These are phyloP conservation scores for Penicillium bovifimosum DNA, from an alignment of 495 filamentous ascomycete species.

Conservation along the genomic window DNA sequence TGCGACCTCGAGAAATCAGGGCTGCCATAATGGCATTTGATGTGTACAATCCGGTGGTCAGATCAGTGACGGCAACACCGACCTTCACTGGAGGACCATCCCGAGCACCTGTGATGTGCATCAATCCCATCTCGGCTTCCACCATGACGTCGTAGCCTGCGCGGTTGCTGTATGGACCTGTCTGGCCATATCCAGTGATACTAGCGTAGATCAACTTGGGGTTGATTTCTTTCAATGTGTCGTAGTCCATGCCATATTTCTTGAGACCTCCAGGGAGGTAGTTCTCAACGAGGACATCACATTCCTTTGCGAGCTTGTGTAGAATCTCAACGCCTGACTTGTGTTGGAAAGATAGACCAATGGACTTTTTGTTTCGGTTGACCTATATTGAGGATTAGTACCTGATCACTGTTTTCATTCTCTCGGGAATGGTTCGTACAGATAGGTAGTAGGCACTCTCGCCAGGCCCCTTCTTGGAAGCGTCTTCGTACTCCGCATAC, in stretches of 20 bases:
- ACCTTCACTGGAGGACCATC: constrained; percentile 95
- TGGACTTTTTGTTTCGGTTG: constrained; percentile 93
- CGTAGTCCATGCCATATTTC: constrained; percentile 87
- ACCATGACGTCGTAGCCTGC: constrained; percentile 99
- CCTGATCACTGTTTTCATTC: not conserved
- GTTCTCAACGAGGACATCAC: constrained; percentile 94
- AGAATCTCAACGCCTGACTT: constrained; percentile 77
- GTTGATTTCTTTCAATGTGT: constrained; percentile 71
- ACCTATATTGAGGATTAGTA: constrained; percentile 48
- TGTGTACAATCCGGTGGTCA: constrained; percentile 96
- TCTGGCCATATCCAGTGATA: constrained; percentile 81
- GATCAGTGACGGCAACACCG: constrained; percentile 91
- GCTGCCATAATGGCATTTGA: constrained; percentile 96
- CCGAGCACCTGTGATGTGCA: constrained; percentile 91
- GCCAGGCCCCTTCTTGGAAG: constrained; percentile 63
- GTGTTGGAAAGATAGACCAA: constrained; percentile 86
- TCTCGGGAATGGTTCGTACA: constrained; percentile 43
- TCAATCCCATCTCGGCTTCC: constrained; percentile 93
- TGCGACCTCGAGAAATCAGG: constrained; percentile 61
- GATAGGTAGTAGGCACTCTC: constrained; percentile 93
- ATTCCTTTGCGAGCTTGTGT: constrained; percentile 74
- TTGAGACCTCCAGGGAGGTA: constrained; percentile 87
- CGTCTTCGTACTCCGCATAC: constrained; percentile 69
- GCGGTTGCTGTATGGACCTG: constrained; percentile 80
- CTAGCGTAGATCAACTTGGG: constrained; percentile 65